These are phyloP conservation scores for Pythium periplocum DNA, from an alignment of 352 stramenopile genomes.

Conservation along the genomic window DNA sequence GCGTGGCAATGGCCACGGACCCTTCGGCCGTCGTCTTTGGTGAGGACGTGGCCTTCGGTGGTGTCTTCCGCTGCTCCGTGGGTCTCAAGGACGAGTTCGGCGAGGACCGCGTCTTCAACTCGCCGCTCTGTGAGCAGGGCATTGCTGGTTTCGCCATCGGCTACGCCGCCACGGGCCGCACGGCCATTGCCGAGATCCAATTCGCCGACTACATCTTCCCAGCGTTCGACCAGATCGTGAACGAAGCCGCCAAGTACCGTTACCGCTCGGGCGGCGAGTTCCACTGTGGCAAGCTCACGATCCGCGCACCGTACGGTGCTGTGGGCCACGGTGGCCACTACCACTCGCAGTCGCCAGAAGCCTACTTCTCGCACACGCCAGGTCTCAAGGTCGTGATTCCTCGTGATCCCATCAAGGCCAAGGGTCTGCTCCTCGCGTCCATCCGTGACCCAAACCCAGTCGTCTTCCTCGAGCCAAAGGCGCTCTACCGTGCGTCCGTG, in stretches of 20 bases:
- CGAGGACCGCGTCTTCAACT: slow-evolving; percentile 95
- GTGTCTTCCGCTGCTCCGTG: slow-evolving; percentile 97
- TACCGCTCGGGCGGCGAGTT: slow-evolving; percentile 98
- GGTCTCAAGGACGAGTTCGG: slow-evolving; percentile 94
- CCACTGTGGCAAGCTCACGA: slow-evolving; percentile 95
- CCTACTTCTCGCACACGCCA: slow-evolving; percentile 96
- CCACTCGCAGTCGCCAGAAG: slow-evolving; percentile 95
- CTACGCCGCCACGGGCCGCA: slow-evolving; percentile 94
- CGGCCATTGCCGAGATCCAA: slow-evolving; percentile 97
- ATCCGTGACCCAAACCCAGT: slow-evolving; percentile 97
- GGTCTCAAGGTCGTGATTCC: slow-evolving; percentile 98
- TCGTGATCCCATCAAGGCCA: slow-evolving; percentile 91
- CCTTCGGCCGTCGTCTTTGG: slow-evolving; percentile 92
- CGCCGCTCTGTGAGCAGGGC: slow-evolving; percentile 93
- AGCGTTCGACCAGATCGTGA: slow-evolving; percentile 96
- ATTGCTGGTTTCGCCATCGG: slow-evolving; percentile 96
- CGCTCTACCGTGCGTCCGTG: slow-evolving; percentile 95
- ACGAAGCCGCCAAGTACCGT: slow-evolving; percentile 97
- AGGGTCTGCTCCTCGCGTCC: slow-evolving; percentile 93
- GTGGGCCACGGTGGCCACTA: slow-evolving; percentile 93
- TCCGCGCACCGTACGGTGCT: slow-evolving; percentile 94
- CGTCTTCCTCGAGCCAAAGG: slow-evolving; percentile 98
- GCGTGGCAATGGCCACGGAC: slow-evolving; percentile 87
- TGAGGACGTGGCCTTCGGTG: slow-evolving; percentile 98
- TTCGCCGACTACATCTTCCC: slow-evolving; percentile 98